Evolutionary conservation across 2,329 filamentous ascomycete species (phyloP), one percentile per base, ranked within the genome.

Genomic region (Aspergillus sp.): DNA sequence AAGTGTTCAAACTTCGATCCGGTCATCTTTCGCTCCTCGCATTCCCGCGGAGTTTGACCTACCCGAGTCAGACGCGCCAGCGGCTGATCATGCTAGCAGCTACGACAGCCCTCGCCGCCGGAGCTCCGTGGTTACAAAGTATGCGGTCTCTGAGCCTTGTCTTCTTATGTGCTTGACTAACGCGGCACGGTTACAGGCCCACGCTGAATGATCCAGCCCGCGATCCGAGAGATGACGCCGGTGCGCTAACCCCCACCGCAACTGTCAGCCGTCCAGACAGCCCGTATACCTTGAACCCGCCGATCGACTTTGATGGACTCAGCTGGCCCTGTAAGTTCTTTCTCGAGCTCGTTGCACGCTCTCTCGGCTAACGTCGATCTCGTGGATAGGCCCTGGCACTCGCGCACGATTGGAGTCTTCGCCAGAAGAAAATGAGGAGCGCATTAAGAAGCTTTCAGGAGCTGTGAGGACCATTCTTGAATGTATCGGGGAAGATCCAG

Each of bases 401-500:
- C 76, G 81, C 58, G 77, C 77, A 65, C 79, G 85, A 51, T 79
- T 85, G 61, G 85, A 87, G 64, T 83, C 84, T 2, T 84, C 82
- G 3, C 83, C 85, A 0, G 83, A 86, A 68, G 80, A 89, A 69
- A 85, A 84, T 49, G 80, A 83, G 61, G 81, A 83, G 64, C 80
- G 86, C 11, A 76, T 88, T 19, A 74, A 83, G 68, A 89, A 88
- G 74, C 79, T 89, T n/a, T 81, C 85, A 1, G 85, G 85, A 49
- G 87, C 87, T 49, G 85, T 89, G 15, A 78, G 81, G 56, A 89
- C 87, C 0, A 87, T 89, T 47, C 74, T 89, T 17, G 87, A 89
- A 72, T 89, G 87, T 66, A 82, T 89, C 22, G 87, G 87, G 52
- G 87, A 89, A 70, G 87, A 89, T 66, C 86, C 87, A 0, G 84